These are phyloP conservation scores for Tephrocybe sp. DNA, from an alignment of 768 basidiomycete species.

Conservation along the genomic window DNA sequence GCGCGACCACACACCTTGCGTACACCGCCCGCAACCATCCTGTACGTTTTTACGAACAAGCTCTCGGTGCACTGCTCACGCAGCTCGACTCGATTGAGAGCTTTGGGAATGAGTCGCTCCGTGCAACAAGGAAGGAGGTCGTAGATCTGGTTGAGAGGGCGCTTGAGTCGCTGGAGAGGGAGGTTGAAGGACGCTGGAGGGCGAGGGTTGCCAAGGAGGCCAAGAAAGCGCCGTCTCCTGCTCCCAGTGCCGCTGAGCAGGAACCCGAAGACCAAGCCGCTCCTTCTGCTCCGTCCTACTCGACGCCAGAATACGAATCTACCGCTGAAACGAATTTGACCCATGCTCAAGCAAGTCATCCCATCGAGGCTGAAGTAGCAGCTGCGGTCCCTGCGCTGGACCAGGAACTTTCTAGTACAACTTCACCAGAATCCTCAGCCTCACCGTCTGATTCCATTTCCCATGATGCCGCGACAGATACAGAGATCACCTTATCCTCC, in stretches of 20 bases:
- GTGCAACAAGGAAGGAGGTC: slow-evolving; percentile 49
- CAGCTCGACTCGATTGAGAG: slow-evolving; percentile 62
- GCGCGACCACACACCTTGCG: slow-evolving; percentile 37
- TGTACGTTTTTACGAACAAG: slow-evolving; percentile 60
- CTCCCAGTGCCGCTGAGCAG: background rate
- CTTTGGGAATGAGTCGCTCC: slow-evolving; percentile 51
- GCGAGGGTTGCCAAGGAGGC: slow-evolving; percentile 21
- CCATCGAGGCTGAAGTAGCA: too few relatives aligned
- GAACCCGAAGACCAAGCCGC: background rate
- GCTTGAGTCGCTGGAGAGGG: slow-evolving; percentile 47
- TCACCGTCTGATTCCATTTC: background rate
- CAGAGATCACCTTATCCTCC: background rate
- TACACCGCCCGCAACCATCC: slow-evolving; percentile 59
- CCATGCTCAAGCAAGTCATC: too few relatives aligned
- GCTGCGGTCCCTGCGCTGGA: too few relatives aligned
- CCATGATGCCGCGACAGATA: background rate
- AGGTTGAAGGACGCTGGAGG: slow-evolving; percentile 42
- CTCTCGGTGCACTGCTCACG: slow-evolving; percentile 51
- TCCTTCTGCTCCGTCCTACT: background rate
- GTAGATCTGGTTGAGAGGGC: slow-evolving; percentile 56
- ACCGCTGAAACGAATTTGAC: background rate
- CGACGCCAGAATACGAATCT: background rate
- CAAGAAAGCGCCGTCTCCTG: slow-evolving; percentile 14
- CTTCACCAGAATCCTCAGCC: background rate
- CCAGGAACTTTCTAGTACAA: too few relatives aligned